phyloP scores from a whole-genome alignment of 495 filamentous ascomycete species.

The Penicillium coffeae region DNA sequence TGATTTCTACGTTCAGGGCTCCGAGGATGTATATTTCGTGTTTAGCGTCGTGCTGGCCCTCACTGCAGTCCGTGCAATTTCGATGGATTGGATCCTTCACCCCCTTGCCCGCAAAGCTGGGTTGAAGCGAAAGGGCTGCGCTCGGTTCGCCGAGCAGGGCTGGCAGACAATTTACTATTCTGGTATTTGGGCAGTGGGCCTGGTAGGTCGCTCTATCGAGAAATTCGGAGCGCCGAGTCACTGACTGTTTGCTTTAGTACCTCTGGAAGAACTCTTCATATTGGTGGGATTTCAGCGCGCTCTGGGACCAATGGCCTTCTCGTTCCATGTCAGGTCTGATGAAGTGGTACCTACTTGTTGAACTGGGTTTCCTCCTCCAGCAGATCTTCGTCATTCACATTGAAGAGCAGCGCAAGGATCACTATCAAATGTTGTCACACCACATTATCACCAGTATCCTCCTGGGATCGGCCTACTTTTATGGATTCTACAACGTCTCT shows the following conservation, averaged over 20 bases:
- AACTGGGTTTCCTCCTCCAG: conserved; percentile 91
- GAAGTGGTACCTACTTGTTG: conserved; percentile 90
- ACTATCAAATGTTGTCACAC: conserved; percentile 93
- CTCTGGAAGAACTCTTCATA: conserved; percentile 73
- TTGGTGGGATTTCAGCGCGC: conserved; percentile 68
- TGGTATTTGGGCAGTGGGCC: conserved; percentile 75
- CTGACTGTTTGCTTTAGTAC: conserved; percentile 52
- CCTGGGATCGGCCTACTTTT: conserved; percentile 75
- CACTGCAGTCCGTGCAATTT: conserved; percentile 76
- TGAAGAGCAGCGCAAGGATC: conserved; percentile 89
- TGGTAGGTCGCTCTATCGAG: conserved; percentile 56
- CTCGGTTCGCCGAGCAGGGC: conserved; percentile 87
- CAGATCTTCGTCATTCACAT: conserved; percentile 93
- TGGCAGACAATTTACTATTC: conserved; percentile 81
- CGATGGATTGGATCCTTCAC: conserved; percentile 80
- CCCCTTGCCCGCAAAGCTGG: conserved; percentile 69
- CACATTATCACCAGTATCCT: conserved; percentile 85
- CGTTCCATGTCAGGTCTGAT: conserved; percentile 65
- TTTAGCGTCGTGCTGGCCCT: conserved; percentile 76
- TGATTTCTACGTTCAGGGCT: conserved; percentile 67
- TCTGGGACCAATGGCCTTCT: conserved; percentile 82
- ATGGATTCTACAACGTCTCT: conserved; percentile 78
- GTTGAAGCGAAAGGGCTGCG: conserved; percentile 65
- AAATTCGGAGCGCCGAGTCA: neutral
- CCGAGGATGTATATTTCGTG: conserved; percentile 77